Base-by-base conservation (phyloP, 1,284 basidiomycete species). In the Sutorius eximius region DNA sequence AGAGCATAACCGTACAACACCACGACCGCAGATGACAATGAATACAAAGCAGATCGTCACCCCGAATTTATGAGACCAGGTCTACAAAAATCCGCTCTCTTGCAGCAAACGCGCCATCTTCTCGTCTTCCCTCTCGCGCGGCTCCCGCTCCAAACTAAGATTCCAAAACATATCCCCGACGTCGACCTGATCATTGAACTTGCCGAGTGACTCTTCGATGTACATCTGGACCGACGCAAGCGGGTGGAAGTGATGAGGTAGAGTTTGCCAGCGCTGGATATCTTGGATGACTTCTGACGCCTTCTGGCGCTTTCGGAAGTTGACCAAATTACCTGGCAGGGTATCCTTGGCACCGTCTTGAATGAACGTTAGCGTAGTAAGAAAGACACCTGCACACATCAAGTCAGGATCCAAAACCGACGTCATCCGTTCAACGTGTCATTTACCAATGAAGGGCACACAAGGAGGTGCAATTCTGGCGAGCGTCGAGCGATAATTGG, bases 271-370 rank as follows among this genome's bases (percentile, higher is more conserved):
- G 40, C 93, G 88, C 67, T 96, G 92, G 69, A 99, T 98, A 70
- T 99, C 95, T 56, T 90, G 85, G 62, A 99, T 93, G 61, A 98
- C 90, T 67, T 98, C 95, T 10, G 94, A 94, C 0, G 93, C 88
- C 71, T 93, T 93, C 65, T 92, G 87, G 10, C 95, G 87, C 73
- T 99, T 99, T 69, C 89, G 86, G 75, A 99, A 99, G 75, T 99
- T 98, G 76, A 99, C 89, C 61, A 98, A 78, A 58, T 85, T 81
- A 30, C 86, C 89, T 22, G 86, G 82, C 6, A 93, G 75, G 55
- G 84, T 85, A 75, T 99, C 93, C 52, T 92, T 89, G 69, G 95
- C 95, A n/a, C 96, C 97, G 67, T 99, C 97, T 71, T 98, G 94
- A 70, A 98, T 97, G 74, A 99, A 98, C 4, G 95, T 95, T 54